Conservation (phyloP, 192 early-diverging fungal genomes). For the Coemansia sp. region DNA sequence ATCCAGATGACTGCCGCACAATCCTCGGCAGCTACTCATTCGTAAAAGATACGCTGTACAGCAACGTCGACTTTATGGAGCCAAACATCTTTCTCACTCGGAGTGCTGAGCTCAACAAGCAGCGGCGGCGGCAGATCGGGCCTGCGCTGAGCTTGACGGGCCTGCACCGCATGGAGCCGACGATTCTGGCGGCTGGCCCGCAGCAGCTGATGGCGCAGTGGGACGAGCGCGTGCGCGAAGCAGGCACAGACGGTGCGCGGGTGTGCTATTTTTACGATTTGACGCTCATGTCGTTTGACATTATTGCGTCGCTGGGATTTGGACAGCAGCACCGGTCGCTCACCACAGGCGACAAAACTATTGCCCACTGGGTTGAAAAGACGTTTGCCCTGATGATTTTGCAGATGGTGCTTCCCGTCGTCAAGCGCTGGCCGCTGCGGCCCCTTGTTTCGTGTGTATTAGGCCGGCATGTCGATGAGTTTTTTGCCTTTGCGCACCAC, state of each 20-base stretch:
- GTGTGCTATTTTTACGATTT: conserved; percentile 33
- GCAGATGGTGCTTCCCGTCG: conserved; percentile 27
- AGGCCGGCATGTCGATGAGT: conserved; percentile 19
- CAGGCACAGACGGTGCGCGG: not conserved
- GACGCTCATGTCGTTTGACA: conserved; percentile 32
- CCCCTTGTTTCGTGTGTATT: not conserved
- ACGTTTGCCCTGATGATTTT: conserved; percentile 39
- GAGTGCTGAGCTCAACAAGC: conserved; percentile 33
- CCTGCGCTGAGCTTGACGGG: conserved; percentile 24
- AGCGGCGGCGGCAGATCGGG: conserved; percentile 33
- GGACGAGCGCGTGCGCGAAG: conserved; percentile 7
- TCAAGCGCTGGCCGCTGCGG: conserved; percentile 26
- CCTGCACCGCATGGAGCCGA: conserved; percentile 41
- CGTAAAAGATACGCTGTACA: conserved; percentile 24
- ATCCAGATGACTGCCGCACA: conserved; percentile 31
- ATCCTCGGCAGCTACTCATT: conserved; percentile 31
- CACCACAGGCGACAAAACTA: conserved; percentile 10
- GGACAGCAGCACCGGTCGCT: conserved; percentile 34
- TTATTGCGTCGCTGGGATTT: conserved; percentile 39
- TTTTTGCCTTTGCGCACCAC: conserved; percentile 21
- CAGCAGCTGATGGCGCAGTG: conserved; percentile 27
- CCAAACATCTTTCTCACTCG: conserved; percentile 42
- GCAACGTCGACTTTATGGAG: conserved; percentile 32
- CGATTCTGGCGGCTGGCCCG: conserved; percentile 27
- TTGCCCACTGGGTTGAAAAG: conserved; percentile 32